A percentile compares a stretch with the other conserved stretches of the same genome.
phyloP scores from a whole-genome alignment of 345 rosid species.

The Clarkia xantiana region DNA sequence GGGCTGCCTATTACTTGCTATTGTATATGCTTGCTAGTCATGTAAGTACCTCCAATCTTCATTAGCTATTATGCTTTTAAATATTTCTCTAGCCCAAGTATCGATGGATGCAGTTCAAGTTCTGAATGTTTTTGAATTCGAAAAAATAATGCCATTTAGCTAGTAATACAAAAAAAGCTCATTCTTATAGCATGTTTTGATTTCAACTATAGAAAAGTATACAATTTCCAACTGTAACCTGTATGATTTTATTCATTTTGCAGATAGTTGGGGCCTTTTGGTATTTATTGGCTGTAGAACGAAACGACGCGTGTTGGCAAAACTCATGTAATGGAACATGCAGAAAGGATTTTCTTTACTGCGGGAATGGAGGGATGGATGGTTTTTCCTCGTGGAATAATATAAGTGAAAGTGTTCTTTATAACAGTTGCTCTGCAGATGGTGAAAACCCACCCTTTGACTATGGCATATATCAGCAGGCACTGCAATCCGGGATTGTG shows the following conservation, averaged over 20 bases:
- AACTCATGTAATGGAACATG: constrained; percentile 32
- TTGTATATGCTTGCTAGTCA: constrained; percentile 97
- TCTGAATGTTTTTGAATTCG: too few species aligned
- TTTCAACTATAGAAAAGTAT: too few species aligned
- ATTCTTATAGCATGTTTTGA: too few species aligned
- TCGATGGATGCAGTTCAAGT: too few species aligned
- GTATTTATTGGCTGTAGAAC: constrained; percentile 79
- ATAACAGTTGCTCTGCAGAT: constrained; percentile 17
- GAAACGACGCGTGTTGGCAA: constrained; percentile 72
- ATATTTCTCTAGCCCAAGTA: too few species aligned
- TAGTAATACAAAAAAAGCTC: too few species aligned
- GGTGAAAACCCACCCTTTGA: constrained; percentile 41
- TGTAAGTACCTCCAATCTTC: constrained; percentile 31
- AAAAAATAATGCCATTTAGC: too few species aligned
- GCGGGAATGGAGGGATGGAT: constrained; percentile 40
- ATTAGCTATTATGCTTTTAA: too few species aligned
- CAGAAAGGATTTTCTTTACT: constrained; percentile 39
- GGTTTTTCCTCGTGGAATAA: constrained; percentile 38
- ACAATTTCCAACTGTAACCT: too few species aligned
- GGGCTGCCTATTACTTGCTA: constrained; percentile 89
- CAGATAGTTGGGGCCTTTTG: constrained; percentile 94
- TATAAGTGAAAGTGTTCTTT: constrained; percentile 19
- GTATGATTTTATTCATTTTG: background rate
- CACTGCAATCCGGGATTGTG: constrained; percentile 54
- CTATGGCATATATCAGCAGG: constrained; percentile 55